Base-by-base conservation (phyloP, 2,329 filamentous ascomycete species). In the Hypoxylon sp. region DNA sequence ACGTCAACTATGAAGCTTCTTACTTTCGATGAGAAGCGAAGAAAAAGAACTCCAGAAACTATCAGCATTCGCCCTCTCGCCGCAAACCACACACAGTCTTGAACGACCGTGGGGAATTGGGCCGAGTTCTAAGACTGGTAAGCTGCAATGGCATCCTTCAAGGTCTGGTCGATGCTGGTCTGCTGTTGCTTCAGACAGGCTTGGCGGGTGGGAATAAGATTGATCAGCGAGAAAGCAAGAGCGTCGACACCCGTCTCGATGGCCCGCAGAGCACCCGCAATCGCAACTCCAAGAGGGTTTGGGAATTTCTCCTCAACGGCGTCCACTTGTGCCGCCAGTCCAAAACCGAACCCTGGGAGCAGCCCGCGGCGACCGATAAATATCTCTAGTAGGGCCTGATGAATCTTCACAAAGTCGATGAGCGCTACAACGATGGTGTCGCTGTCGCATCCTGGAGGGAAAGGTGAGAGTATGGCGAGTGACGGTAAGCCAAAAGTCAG, bases 351-450 rank as follows among this genome's bases (percentile, higher is more conserved):
- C 1, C 36, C 36, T 4, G 54, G 42, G 3, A 64, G n/a, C 7
- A 64, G 28, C n/a, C 61, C 50, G 4, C 48, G 32, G 20, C 61
- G 55, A 16, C 61, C 61, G 30, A 64, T 64, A 20, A 64, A 44
- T 7, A 64, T 49, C 9, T 64, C 38, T 7, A 64, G 48, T 8
- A 64, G 30, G 7, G 61, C 61, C 30, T 59, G 54, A 22, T 64
- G 61, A 12, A 64, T 57, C 18, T 42, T 49, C 32, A 64, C 61
- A 22, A 64, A 58, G 38, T 64, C 54, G 42, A 64, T 64, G n/a
- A 58, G 48, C 1, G 61, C 61, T 12, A 64, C 54, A 3, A 64
- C 61, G 30, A 64, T 54, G 38, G 61, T 64, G 26, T 64, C 61
- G 30, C 48, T 53, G 38, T 64, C 45, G 16, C 61, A 64, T 28